Base-by-base conservation (phyloP, 2,329 filamentous ascomycete genomes). In the Fonsecaea pugnacius region DNA sequence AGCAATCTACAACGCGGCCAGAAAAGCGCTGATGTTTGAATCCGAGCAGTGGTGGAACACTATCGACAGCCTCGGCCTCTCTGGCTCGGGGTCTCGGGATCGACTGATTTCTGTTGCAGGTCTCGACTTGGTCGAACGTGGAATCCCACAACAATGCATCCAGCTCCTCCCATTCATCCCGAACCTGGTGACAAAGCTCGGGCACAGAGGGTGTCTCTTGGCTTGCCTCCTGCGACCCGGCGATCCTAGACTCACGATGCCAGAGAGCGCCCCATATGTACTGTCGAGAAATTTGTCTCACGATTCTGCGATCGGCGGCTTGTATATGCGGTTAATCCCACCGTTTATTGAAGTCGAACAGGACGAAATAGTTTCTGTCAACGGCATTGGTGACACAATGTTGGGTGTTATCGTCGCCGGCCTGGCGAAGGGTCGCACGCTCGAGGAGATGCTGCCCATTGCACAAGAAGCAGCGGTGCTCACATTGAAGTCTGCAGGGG, bases 311-410 rank as follows among this genome's bases (percentile, higher is more conserved):
- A 87, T 92, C 1, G 91, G 92, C 0, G 94, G 93, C 0, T 83
- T 97, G 2, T 97, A 97, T 73, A 92, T 97, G 88, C 78, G 87
- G 5, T 74, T 89, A 79, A 91, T 91, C 74, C 86, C 90, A 0
- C 82, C 90, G 0, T 85, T 85, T 0, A 87, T 90, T 73, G 78
- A 80, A 16, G 83, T 96, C 5, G 64, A 71, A 1, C 76, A 80
- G 0, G 78, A 84, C 21, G 87, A 95, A 30, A 83, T 96, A 1
- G 87, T 94, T 1, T 96, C 92, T 53, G 94, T 98, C 9, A 98
- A 98, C 75, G 95, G 94, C 0, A 92, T 92, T 1, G 95, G 95
- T 0, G 95, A 99, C 77, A 97, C 95, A 0, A 93, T 98, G 75
- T 81, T 96, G 8, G 95, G 94, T 0, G 89, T 92, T 14, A 71